A percentile compares a stretch with the other conserved stretches of the same genome.
Conservation (phyloP, 176 grass and related monocot species). For the Cocos nucifera region DNA sequence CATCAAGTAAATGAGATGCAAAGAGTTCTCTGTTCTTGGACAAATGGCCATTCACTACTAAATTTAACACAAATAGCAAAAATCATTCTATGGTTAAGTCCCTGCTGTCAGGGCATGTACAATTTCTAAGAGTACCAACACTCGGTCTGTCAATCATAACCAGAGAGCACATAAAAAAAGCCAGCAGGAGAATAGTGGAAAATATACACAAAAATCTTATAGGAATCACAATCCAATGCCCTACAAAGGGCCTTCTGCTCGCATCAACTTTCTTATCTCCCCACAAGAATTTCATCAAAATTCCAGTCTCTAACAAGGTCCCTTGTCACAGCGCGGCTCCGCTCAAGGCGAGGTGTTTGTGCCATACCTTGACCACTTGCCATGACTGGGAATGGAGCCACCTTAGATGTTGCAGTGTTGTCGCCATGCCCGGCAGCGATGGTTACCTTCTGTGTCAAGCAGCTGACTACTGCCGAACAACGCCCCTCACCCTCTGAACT, state of each 20-base stretch:
- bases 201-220: conserved; percentile 26
- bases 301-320: conserved; percentile 93
- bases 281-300: conserved; percentile 62
- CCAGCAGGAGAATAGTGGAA: conserved; percentile 18
- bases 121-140: no score
- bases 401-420: conserved; percentile 49
- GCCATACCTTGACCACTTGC: conserved; percentile 27
- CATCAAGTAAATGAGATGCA: no score
- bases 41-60: no score
- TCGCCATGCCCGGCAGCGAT: conserved; percentile 25
- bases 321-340: conserved; percentile 72
- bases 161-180: conserved; percentile 20
- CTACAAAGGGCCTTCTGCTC: no score
- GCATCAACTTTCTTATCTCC: conserved; percentile 30
- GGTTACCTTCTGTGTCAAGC: conserved; percentile 41
- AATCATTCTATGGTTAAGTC: no score
- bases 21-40: no score
- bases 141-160: background rate
- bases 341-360: conserved; percentile 51
- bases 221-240: no score
- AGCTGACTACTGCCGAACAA: conserved; percentile 47
- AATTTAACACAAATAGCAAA: no score
- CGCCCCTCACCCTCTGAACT: conserved; percentile 64
- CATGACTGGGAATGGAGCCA: conserved; percentile 57
- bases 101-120: no score